Percentiles rank a stretch among this genome's conserved stretches.
These are phyloP conservation scores for Erysimum pusillum DNA, from an alignment of 441 rosid species.

Conservation along the genomic window DNA sequence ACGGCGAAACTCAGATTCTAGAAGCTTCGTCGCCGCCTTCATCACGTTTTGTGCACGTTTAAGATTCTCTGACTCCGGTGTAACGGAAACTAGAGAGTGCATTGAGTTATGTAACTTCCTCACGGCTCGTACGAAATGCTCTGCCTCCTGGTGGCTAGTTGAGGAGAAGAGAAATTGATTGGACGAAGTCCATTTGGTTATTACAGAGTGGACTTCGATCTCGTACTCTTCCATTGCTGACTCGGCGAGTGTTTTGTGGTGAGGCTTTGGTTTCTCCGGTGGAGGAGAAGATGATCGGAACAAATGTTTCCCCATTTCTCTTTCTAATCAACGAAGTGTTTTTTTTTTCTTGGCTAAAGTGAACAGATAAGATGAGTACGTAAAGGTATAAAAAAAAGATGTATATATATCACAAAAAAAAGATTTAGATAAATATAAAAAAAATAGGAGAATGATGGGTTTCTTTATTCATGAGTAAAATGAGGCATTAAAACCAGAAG, in stretches of 20 bases:
- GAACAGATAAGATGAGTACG: too few relatives aligned
- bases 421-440: background rate
- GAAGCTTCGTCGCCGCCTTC: conserved; percentile 79
- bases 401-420: background rate
- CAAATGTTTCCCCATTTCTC: conserved; percentile 40
- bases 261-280: conserved; percentile 25
- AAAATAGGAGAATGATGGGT: background rate
- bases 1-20: conserved; percentile 79
- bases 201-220: conserved; percentile 49
- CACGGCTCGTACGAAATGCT: conserved; percentile 60
- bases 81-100: conserved; percentile 53
- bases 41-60: conserved; percentile 60
- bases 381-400: background rate
- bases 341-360: too few relatives aligned
- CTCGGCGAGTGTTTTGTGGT: conserved; percentile 52
- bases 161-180: conserved; percentile 60
- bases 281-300: conserved; percentile 43
- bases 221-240: conserved; percentile 59
- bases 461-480: background rate
- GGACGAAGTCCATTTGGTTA: conserved; percentile 57
- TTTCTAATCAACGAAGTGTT: background rate
- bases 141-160: conserved; percentile 65
- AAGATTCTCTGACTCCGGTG: conserved; percentile 52
- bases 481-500: background rate
- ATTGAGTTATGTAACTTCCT: conserved; percentile 59